These are phyloP conservation scores for Phytophthora uliginosa DNA, from an alignment of 352 stramenopile genomes.

Conservation along the genomic window DNA sequence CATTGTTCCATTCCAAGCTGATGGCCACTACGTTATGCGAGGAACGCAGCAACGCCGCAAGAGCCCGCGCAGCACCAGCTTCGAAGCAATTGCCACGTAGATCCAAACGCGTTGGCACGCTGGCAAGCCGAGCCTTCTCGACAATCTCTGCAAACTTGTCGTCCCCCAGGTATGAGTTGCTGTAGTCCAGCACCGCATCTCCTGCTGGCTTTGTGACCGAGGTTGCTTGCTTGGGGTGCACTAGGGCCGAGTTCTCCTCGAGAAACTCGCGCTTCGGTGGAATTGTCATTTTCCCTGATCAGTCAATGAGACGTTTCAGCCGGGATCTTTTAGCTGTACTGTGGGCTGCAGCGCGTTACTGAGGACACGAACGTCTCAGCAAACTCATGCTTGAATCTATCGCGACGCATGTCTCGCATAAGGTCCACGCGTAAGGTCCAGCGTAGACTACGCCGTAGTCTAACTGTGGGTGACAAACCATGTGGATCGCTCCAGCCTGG, in stretches of 20 bases:
- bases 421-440: neutral
- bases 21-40: conserved; percentile 71
- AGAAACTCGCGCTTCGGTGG: conserved; percentile 19
- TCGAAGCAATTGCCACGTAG: conserved; percentile 85
- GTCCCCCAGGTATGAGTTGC: conserved; percentile 79
- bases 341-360: conserved; percentile 17
- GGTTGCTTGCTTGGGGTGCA: conserved; percentile 11
- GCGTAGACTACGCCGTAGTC: no score
- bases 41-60: conserved; percentile 63
- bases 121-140: conserved; percentile 50
- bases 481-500: neutral
- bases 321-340: conserved; percentile 17
- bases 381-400: neutral
- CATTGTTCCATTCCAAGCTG: conserved; percentile 88
- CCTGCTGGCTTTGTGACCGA: neutral
- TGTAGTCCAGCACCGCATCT: conserved; percentile 66
- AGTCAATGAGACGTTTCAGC: neutral
- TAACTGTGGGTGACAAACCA: no score
- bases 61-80: conserved; percentile 52
- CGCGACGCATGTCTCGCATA: neutral
- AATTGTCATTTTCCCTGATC: conserved; percentile 20
- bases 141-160: conserved; percentile 73
- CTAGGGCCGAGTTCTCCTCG: conserved; percentile 14
- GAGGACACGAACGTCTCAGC: conserved; percentile 18
- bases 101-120: conserved; percentile 60